These are phyloP conservation scores for Cryptococcus sp. DNA, from an alignment of 1,284 basidiomycete genomes.

Conservation along the genomic window DNA sequence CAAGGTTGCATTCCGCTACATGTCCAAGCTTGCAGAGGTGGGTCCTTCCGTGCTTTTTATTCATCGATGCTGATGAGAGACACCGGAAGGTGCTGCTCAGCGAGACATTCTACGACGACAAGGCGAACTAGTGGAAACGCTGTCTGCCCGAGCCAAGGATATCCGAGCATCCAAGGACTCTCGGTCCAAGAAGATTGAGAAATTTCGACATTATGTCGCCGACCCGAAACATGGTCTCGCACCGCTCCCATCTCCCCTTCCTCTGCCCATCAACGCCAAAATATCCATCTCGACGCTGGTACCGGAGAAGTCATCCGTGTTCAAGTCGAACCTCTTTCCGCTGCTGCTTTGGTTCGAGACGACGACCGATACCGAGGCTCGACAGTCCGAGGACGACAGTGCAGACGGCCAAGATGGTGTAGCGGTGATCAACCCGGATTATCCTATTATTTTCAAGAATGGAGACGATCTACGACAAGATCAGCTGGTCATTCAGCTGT, in stretches of 20 bases:
- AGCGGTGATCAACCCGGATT: conserved; percentile 52
- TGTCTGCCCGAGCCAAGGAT: conserved; percentile 79
- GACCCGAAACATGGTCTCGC: conserved; percentile 78
- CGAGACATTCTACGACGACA: conserved; percentile 77
- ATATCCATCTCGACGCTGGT: conserved; percentile 77
- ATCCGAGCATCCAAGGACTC: conserved; percentile 85
- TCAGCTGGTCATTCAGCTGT: conserved; percentile 93
- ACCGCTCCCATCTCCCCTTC: conserved; percentile 64
- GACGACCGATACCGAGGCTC: conserved; percentile 46
- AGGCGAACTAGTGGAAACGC: conserved; percentile 73
- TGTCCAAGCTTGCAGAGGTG: conserved; percentile 78
- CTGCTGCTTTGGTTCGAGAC: conserved; percentile 85
- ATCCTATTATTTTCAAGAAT: conserved; percentile 96
- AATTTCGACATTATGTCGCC: conserved; percentile 71
- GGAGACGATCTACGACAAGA: conserved; percentile 98
- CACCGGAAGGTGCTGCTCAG: conserved; percentile 67
- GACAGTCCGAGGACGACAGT: conserved; percentile 29
- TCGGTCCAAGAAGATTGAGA: conserved; percentile 95
- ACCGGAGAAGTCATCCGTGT: conserved; percentile 86
- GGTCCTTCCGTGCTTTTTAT: conserved; percentile 18
- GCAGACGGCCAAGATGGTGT: conserved; percentile 23
- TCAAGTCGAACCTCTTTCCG: conserved; percentile 96
- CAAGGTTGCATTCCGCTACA: conserved; percentile 79
- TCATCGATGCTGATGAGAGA: conserved; percentile 48
- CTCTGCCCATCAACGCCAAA: conserved; percentile 82